Evolutionary conservation across 192 early-diverging fungal genomes (phyloP), one percentile per base, ranked within the genome.

Genomic region (Coemansia sp.): DNA sequence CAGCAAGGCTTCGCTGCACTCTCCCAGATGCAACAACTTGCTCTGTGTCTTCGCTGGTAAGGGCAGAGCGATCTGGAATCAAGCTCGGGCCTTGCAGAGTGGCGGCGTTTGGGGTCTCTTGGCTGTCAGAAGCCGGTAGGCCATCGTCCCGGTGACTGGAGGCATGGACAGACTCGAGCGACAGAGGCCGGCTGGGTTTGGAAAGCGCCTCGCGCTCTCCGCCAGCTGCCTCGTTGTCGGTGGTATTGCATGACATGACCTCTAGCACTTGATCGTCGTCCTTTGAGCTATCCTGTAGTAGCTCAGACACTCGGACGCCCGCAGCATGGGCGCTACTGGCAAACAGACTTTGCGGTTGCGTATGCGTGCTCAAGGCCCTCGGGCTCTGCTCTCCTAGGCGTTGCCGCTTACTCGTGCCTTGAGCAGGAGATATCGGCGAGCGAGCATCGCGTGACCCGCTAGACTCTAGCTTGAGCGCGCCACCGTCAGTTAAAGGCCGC

Each of bases 1-100:
- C 56, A 22, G 56, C 31, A 20, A 58, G 6, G 20, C 36, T 58
- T 38, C 56, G 56, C 36, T 58, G 56, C 35, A 38, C 56, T 22
- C 56, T 35, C 36, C 36, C 56, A 22, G 56, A 58, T 22, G 51
- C 27, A 6, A 54, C 27, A 15, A 54, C 6, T 6, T 54, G 29
- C 25, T 54, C 51, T 4, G 27, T 32, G 15, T 54, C 25, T 6
- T 27, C 51, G 1, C 11, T 12, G 29, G 51, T 15, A 10, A 19
- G 27, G 14, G 27, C 2, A 31, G 15, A 6, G 51, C 51, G 17
- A 17, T 32, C 51, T 12, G 27, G 27, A 14, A 54, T 32, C 6
- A 25, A 54, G 29, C 5, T 31, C 51, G 29, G 22, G 5, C 51
- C 15, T 17, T 24, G 46, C 11, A 54, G 8, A 31, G 29, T 4